Evolutionary conservation across 108 stramenopile genomes (phyloP).

Genomic region (Nitzschia sp.): DNA sequence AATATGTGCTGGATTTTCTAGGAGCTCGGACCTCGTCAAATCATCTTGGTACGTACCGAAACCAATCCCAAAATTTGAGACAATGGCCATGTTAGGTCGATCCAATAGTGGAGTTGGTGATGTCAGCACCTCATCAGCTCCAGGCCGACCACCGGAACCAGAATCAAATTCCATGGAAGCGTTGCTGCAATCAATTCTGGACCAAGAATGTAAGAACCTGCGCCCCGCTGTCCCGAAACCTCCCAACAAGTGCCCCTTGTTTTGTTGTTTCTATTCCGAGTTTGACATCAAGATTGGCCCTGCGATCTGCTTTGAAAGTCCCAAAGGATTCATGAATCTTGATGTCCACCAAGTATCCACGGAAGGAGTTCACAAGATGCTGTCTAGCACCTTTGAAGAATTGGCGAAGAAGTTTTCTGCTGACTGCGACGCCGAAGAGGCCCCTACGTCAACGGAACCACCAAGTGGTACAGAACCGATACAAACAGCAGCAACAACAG

Average conservation of each 20-base stretch:
- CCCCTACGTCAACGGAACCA: no score
- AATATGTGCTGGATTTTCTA: no score
- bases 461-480: neutral
- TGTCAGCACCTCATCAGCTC: no score
- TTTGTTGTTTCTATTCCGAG: constrained; percentile 84
- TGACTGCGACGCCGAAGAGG: no score
- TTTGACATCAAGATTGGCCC: constrained; percentile 85
- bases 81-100: no score
- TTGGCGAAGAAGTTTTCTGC: neutral
- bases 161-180: no score
- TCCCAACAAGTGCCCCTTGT: constrained; percentile 64
- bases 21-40: no score
- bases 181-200: neutral
- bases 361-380: constrained; percentile 54
- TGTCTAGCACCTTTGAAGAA: constrained; percentile 54
- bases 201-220: neutral
- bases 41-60: no score
- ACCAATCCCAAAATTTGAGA: no score
- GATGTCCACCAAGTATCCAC: constrained; percentile 49
- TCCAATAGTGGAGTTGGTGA: no score
- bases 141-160: no score
- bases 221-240: constrained; percentile 30
- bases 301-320: constrained; percentile 62
- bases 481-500: constrained; percentile 3
- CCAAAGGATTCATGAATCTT: constrained; percentile 69